Evolutionary conservation across 2,329 filamentous ascomycete genomes (phyloP).

Genomic region (Calycina marina): DNA sequence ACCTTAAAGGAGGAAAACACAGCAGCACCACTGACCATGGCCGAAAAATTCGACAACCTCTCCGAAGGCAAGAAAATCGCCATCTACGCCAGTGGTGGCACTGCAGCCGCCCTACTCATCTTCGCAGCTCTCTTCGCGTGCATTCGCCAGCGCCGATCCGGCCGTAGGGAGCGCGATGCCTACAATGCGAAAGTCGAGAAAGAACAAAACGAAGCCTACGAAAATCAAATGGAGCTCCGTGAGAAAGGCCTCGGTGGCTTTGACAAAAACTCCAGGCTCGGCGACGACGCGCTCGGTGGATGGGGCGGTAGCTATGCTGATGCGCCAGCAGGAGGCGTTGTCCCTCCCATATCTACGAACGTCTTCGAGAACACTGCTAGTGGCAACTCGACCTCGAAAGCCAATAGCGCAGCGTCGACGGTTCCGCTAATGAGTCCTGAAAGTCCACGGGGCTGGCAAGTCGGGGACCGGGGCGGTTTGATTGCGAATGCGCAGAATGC

Average conservation of each 20-base stretch:
- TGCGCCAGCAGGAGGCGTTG: conserved; percentile 3
- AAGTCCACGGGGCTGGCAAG: conserved; percentile 8
- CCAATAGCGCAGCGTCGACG: conserved; percentile 4
- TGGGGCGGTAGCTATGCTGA: conserved; percentile 15
- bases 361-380: conserved; percentile 3
- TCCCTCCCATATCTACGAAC: conserved; percentile 5
- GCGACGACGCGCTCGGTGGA: conserved; percentile 18
- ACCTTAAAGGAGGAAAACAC: conserved; percentile 2
- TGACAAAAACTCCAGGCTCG: conserved; percentile 12
- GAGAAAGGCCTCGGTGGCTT: conserved; percentile 19
- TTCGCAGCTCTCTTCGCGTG: conserved; percentile 35
- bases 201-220: conserved; percentile 17
- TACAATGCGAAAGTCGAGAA: conserved; percentile 20
- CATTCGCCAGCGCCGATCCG: conserved; percentile 37
- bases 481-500: conserved; percentile 9
- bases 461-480: conserved; percentile 10
- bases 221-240: conserved; percentile 18
- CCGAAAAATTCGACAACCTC: conserved; percentile 40
- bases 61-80: conserved; percentile 34
- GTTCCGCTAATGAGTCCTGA: conserved; percentile 2
- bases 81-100: conserved; percentile 35
- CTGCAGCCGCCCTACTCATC: conserved; percentile 29
- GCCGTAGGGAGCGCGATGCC: conserved; percentile 33
- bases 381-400: conserved; percentile 8
- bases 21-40: conserved; percentile 26